These are phyloP conservation scores for Trichoderma oligosporum DNA, from an alignment of 2,329 filamentous ascomycete species.

Conservation along the genomic window DNA sequence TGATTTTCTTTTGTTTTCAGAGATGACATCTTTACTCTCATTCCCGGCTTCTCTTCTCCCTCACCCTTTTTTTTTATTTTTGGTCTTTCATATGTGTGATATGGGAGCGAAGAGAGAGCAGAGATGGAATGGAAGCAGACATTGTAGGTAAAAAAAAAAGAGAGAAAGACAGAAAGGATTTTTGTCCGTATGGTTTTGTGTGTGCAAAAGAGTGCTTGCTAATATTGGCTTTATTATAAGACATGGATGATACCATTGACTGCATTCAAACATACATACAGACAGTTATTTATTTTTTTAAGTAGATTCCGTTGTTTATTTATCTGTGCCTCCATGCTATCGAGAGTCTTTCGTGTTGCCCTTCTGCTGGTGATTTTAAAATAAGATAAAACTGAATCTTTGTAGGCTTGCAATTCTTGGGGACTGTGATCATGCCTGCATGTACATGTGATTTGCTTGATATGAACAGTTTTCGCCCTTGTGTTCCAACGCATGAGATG, in stretches of 20 bases:
- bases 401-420: background rate
- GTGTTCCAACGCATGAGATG: background rate
- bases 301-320: slow-evolving; percentile 13
- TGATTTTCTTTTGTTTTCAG: slow-evolving; percentile 22
- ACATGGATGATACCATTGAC: slow-evolving; percentile 44
- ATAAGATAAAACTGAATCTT: no score
- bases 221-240: slow-evolving; percentile 28
- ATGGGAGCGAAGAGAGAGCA: slow-evolving; percentile 16
- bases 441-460: background rate
- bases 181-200: background rate
- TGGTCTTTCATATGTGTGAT: slow-evolving; percentile 7
- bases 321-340: slow-evolving; percentile 12
- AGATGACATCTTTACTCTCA: slow-evolving; percentile 3
- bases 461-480: background rate
- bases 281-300: slow-evolving; percentile 13
- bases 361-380: background rate
- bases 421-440: no score
- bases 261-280: slow-evolving; percentile 29
- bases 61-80: slow-evolving; percentile 17
- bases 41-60: background rate
- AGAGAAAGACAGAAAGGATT: slow-evolving; percentile 17
- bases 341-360: background rate
- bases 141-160: background rate
- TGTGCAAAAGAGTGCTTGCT: slow-evolving; percentile 25
- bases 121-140: slow-evolving; percentile 3